Evolutionary conservation across 2,329 filamentous ascomycete species (phyloP).

Genomic region (Diaporthe caulivora): DNA sequence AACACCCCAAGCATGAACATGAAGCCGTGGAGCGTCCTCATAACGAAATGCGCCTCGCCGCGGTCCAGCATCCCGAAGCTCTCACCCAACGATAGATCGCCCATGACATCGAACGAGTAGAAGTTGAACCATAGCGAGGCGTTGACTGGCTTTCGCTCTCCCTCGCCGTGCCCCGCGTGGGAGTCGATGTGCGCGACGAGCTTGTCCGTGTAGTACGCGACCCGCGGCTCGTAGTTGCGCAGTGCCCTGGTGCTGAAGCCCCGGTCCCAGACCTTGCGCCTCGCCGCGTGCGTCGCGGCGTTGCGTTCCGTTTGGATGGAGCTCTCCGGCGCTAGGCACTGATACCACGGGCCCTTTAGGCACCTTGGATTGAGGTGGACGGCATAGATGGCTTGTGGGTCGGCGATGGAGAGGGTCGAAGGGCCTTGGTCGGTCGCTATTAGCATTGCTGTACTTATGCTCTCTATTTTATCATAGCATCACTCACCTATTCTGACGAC

Average conservation of each 20-base stretch:
- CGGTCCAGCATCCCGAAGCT: conserved; percentile 36
- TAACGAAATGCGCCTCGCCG: conserved; percentile 20
- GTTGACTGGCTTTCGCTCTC: conserved; percentile 43
- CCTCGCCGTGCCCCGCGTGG: conserved; percentile 40
- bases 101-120: conserved; percentile 42
- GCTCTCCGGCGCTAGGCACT: conserved; percentile 2
- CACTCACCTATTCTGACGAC: conserved; percentile 33
- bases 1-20: conserved; percentile 34
- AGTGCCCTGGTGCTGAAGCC: conserved; percentile 40
- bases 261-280: conserved; percentile 32
- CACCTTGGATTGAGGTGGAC: conserved; percentile 25
- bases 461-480: not conserved
- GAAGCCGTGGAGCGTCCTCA: conserved; percentile 29
- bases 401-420: conserved; percentile 28
- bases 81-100: conserved; percentile 33
- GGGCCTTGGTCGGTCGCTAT: not conserved
- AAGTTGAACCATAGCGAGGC: conserved; percentile 51
- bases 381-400: conserved; percentile 22
- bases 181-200: conserved; percentile 44
- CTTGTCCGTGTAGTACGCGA: conserved; percentile 44
- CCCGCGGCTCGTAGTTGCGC: conserved; percentile 47
- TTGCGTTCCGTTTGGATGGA: conserved; percentile 23
- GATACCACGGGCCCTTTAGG: conserved; percentile 30
- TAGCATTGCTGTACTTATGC: not conserved
- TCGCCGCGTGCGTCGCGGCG: not conserved